Evolutionary conservation across 805 yeast species (phyloP).

Genomic region (Kregervanrija delftensis): DNA sequence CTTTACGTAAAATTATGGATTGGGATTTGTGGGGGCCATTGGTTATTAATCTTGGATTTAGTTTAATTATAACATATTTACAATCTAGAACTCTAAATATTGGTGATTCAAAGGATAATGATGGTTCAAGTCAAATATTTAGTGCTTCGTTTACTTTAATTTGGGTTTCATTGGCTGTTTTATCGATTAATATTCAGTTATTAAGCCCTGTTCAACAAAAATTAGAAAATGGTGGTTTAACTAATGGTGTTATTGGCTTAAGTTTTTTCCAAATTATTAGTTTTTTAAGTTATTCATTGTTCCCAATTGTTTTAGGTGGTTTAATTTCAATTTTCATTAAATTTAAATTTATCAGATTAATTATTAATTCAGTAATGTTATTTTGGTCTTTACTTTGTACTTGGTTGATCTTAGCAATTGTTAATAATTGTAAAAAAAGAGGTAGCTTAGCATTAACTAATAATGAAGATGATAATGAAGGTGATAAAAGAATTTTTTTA

Average conservation of each 20-base stretch:
- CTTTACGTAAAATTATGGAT: conserved; percentile 34
- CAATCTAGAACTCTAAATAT: conserved; percentile 24
- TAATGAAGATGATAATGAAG: conserved; percentile 32
- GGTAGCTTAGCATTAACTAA: conserved; percentile 12
- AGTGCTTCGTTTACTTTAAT: conserved; percentile 47
- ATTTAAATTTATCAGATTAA: conserved; percentile 37
- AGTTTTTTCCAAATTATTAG: conserved; percentile 50
- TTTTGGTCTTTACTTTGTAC: conserved; percentile 50
- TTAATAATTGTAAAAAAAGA: conserved; percentile 25
- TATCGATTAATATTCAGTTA: conserved; percentile 48
- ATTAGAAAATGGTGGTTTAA: conserved; percentile 20
- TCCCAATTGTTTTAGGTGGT: conserved; percentile 47
- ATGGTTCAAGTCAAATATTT: conserved; percentile 40
- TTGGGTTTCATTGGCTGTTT: conserved; percentile 42
- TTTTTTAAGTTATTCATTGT: conserved; percentile 49
- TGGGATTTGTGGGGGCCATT: conserved; percentile 65
- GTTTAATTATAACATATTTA: conserved; percentile 41
- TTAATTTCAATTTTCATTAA: conserved; percentile 36
- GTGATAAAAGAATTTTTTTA: conserved; percentile 46
- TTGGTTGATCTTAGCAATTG: conserved; percentile 42
- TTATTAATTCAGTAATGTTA: conserved; percentile 34
- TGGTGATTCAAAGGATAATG: conserved; percentile 18
- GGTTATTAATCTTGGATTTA: conserved; percentile 41
- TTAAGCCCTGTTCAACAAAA: conserved; percentile 39
- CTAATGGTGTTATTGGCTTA: conserved; percentile 32